Evolutionary conservation across 495 filamentous ascomycete genomes (phyloP).

Genomic region (Halenospora varia): DNA sequence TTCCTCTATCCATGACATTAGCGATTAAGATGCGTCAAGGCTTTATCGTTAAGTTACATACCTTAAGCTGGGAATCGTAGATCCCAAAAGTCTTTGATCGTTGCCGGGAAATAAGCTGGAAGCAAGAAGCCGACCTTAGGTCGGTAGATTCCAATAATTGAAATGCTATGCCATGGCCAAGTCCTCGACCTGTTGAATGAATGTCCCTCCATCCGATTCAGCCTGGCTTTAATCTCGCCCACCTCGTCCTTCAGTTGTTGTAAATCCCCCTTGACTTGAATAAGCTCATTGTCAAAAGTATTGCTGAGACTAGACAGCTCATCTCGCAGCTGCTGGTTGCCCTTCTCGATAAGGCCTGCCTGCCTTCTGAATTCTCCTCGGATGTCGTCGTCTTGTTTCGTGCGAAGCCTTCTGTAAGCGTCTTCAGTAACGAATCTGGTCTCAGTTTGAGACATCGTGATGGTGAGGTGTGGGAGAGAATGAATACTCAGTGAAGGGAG

Average conservation of each 20-base stretch:
- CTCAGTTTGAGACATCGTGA: not conserved
- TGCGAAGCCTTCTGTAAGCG: not conserved
- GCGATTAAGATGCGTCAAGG: not conserved
- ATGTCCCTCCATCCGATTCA: not conserved
- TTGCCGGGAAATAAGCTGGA: not conserved
- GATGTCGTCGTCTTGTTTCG: not conserved
- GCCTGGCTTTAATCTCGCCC: not conserved
- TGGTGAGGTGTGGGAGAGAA: too few relatives aligned
- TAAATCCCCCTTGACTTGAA: not conserved
- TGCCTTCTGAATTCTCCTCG: not conserved
- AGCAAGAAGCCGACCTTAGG: not conserved
- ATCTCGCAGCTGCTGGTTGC: constrained; percentile 1
- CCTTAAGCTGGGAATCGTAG: not conserved
- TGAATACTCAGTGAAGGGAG: not conserved
- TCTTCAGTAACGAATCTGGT: not conserved
- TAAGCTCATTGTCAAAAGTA: not conserved
- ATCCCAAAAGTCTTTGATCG: constrained; percentile 2
- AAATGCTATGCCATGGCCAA: not conserved
- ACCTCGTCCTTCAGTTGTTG: not conserved
- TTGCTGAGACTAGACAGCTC: not conserved
- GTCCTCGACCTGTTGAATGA: not conserved
- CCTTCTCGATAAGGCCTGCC: not conserved
- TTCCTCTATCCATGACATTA: not conserved
- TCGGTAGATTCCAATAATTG: not conserved
- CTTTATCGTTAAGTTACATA: not conserved